A percentile compares a stretch with the other conserved stretches of the same genome.
phyloP scores from a whole-genome alignment of 148 eudicot genomes.

The Gaultheria prostrata region DNA sequence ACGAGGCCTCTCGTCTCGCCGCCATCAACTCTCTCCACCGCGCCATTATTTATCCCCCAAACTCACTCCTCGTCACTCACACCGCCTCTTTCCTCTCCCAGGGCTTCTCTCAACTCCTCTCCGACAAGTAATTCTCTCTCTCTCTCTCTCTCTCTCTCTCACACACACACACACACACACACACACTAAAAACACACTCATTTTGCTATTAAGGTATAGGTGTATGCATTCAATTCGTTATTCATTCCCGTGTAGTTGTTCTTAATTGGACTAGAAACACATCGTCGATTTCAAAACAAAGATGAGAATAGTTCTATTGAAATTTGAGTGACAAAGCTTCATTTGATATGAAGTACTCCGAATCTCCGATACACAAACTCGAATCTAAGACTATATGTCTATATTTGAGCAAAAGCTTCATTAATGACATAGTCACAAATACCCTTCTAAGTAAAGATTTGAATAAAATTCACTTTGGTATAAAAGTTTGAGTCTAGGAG shows the following conservation, averaged over 20 bases:
- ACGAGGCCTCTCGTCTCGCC: conserved; percentile 59
- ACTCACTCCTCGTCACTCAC: conserved; percentile 72
- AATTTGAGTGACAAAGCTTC: too few species aligned
- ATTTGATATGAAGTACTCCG: too few species aligned
- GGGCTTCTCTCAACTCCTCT: conserved; percentile 75
- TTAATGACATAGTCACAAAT: too few species aligned
- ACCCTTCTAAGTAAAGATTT: too few species aligned
- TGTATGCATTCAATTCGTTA: too few species aligned
- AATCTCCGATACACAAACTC: too few species aligned
- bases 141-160: conserved; percentile 25
- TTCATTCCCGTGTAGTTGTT: neutral
- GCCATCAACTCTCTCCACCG: conserved; percentile 75
- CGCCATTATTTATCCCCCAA: conserved; percentile 69
- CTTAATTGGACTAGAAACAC: neutral
- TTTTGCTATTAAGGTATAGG: too few species aligned
- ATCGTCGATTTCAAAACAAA: neutral
- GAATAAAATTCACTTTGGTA: too few species aligned
- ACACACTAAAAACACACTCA: too few species aligned
- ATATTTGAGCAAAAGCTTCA: too few species aligned
- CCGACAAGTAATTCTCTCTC: conserved; percentile 51
- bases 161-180: neutral
- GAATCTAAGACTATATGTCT: too few species aligned
- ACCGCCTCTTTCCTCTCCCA: conserved; percentile 79
- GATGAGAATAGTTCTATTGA: neutral
- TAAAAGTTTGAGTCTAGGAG: too few species aligned